phyloP scores from a whole-genome alignment of 2,329 filamentous ascomycete genomes.

The Colletotrichum plurivorum region DNA sequence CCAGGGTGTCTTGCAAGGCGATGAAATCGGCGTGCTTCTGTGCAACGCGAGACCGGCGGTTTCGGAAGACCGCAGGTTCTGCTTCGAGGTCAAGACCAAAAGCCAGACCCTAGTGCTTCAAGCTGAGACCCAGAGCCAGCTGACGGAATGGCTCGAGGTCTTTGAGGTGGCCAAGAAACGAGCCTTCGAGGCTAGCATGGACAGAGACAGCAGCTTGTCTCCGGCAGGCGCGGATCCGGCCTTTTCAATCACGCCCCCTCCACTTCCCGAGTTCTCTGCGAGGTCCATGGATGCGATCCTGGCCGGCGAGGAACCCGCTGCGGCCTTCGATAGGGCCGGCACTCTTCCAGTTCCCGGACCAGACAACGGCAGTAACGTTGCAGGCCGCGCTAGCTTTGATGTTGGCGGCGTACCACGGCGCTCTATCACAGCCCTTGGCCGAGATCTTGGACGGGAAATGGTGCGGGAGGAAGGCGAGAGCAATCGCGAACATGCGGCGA shows the following conservation, averaged over 20 bases:
- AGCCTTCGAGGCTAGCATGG: constrained; percentile 82
- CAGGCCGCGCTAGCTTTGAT: constrained; percentile 80
- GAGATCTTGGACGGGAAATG: constrained; percentile 63
- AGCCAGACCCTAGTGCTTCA: constrained; percentile 91
- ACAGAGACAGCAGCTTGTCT: constrained; percentile 61
- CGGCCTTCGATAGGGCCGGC: constrained; percentile 69
- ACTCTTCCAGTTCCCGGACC: constrained; percentile 76
- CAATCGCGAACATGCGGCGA: constrained; percentile 83
- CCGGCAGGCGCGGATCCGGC: constrained; percentile 76
- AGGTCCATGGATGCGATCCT: constrained; percentile 79
- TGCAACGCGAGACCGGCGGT: constrained; percentile 94
- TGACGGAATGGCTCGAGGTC: constrained; percentile 94
- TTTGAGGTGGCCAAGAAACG: constrained; percentile 96
- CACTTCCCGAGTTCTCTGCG: constrained; percentile 91
- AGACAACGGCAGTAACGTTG: constrained; percentile 61
- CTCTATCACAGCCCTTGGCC: constrained; percentile 67
- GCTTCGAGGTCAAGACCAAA: constrained; percentile 99
- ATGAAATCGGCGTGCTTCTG: constrained; percentile 94
- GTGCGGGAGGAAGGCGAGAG: constrained; percentile 78
- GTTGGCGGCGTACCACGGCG: constrained; percentile 67
- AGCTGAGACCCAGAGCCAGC: constrained; percentile 90
- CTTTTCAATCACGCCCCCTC: constrained; percentile 91
- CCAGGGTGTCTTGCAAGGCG: constrained; percentile 92
- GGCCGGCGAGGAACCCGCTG: constrained; percentile 60
- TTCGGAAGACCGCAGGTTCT: constrained; percentile 94